A percentile compares a stretch with the other conserved stretches of the same genome.
These are phyloP conservation scores for Escovopsis sp. DNA, from an alignment of 2,329 filamentous ascomycete species.

Conservation along the genomic window DNA sequence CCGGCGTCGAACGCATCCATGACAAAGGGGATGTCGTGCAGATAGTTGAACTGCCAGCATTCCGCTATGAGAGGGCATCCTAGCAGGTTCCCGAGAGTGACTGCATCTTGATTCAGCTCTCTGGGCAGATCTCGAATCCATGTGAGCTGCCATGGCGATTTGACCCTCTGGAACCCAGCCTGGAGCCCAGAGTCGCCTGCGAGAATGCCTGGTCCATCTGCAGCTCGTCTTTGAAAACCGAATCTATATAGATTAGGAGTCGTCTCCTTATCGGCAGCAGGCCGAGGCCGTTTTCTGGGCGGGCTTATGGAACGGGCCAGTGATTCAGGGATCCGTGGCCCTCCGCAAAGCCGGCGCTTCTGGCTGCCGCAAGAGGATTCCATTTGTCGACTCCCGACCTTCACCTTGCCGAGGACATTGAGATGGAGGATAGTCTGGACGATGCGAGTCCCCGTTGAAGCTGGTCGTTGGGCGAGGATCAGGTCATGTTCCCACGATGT, in stretches of 20 bases:
- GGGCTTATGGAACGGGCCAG: constrained; percentile 31
- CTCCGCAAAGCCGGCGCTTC: constrained; percentile 16
- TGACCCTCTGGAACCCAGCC: constrained; percentile 12
- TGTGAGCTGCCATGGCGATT: constrained; percentile 60
- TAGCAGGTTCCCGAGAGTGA: constrained; percentile 53
- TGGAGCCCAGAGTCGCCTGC: too few relatives aligned
- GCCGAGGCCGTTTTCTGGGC: constrained; percentile 21
- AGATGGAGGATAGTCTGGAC: background rate
- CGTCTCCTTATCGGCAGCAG: background rate
- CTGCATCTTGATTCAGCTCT: constrained; percentile 46
- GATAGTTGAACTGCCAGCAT: constrained; percentile 56
- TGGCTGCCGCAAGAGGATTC: constrained; percentile 7
- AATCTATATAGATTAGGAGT: too few relatives aligned
- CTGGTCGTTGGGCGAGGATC: too few relatives aligned
- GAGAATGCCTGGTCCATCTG: too few relatives aligned
- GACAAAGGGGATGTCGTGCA: constrained; percentile 45
- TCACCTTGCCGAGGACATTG: too few relatives aligned
- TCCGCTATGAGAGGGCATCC: constrained; percentile 60
- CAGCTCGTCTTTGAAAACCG: too few relatives aligned
- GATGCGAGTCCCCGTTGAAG: background rate
- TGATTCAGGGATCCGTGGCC: constrained; percentile 11
- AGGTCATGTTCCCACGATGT: too few relatives aligned
- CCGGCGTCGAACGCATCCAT: constrained; percentile 39
- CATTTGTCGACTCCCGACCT: constrained; percentile 10
- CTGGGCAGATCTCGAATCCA: constrained; percentile 48